Base-by-base conservation (phyloP, 73 alveolate genomes). In the Paramecium pentaurelia region DNA sequence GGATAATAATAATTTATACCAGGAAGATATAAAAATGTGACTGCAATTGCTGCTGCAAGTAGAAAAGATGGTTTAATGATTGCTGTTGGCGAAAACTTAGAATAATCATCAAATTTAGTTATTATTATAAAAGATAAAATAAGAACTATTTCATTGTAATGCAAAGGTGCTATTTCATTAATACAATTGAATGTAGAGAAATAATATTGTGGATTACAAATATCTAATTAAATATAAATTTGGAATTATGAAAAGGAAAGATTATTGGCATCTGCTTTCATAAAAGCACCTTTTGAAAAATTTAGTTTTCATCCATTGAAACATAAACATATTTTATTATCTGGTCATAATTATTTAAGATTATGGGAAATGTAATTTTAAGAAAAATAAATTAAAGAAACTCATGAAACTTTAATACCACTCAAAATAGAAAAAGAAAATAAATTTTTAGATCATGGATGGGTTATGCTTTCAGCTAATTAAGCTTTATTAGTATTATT, bases 311-410 rank as follows among this genome's bases (percentile, higher is more conserved):
- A 89, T 89, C 94, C 94, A 14, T 45, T 68, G 20, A 89, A 89
- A 58, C 47, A 77, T 12, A 71, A 59, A 27, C 71, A 71, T n/a
- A 83, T 89, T 10, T 14, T 70, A 30, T 47, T 89, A 58, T 71
- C 94, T 42, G 94, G 94, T 25, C 88, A 89, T 37, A 89, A 89
- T 47, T 89, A 89, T 71, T 64, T 89, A 28, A 89, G 84, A 71
- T 71, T 89, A 83, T 89, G 94, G 94, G 94, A 89, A 71, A 83
- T 89, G 51, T 89, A 71, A 59, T 89, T 71, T 8, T 71, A 89
- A 71, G 94, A 89, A 47, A 89, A 51, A 47, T 27, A 68, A 25
- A 49, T 89, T 22, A 89, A 89, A 51, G 94, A 89, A 89, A 60
- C 92, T 0, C 94, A 89, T 71, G 88, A 89, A 28, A 47, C 90